These are phyloP conservation scores for Rhynchosporium graminicola DNA, from an alignment of 2,329 filamentous ascomycete genomes.

Conservation along the genomic window DNA sequence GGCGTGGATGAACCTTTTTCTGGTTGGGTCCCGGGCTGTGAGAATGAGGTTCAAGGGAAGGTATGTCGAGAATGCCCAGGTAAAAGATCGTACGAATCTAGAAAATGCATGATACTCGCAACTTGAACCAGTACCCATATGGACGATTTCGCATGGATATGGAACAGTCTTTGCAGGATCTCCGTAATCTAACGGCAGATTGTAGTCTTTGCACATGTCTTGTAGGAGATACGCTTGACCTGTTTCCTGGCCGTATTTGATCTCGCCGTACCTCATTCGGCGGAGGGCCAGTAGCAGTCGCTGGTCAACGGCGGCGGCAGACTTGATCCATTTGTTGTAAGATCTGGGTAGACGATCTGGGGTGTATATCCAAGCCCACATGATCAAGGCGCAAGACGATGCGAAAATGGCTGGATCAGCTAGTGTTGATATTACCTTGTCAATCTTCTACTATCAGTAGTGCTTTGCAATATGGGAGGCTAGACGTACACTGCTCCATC, in stretches of 20 bases:
- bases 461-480: neutral
- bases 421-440: slow-evolving; percentile 44
- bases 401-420: slow-evolving; percentile 74
- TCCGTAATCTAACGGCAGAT: slow-evolving; percentile 68
- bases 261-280: slow-evolving; percentile 60
- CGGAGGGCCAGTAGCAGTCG: slow-evolving; percentile 75
- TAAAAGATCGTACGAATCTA: slow-evolving; percentile 69
- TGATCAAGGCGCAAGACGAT: slow-evolving; percentile 70
- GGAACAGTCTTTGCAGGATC: slow-evolving; percentile 70
- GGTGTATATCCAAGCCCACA: slow-evolving; percentile 87
- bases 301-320: slow-evolving; percentile 71
- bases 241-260: slow-evolving; percentile 73
- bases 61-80: slow-evolving; percentile 75
- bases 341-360: slow-evolving; percentile 69
- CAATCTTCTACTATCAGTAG: slow-evolving; percentile 31
- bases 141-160: slow-evolving; percentile 80
- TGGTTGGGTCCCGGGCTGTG: slow-evolving; percentile 52
- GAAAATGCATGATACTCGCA: slow-evolving; percentile 74
- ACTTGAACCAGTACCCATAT: slow-evolving; percentile 73
- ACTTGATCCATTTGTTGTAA: slow-evolving; percentile 81
- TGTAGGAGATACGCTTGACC: slow-evolving; percentile 68
- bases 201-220: slow-evolving; percentile 71
- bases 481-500: slow-evolving; percentile 50
- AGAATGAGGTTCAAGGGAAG: slow-evolving; percentile 72
- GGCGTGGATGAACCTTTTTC: slow-evolving; percentile 49